Percentiles rank a stretch among this genome's conserved stretches.
Evolutionary conservation across 768 basidiomycete species (phyloP).

Genomic region (Russula sp.): DNA sequence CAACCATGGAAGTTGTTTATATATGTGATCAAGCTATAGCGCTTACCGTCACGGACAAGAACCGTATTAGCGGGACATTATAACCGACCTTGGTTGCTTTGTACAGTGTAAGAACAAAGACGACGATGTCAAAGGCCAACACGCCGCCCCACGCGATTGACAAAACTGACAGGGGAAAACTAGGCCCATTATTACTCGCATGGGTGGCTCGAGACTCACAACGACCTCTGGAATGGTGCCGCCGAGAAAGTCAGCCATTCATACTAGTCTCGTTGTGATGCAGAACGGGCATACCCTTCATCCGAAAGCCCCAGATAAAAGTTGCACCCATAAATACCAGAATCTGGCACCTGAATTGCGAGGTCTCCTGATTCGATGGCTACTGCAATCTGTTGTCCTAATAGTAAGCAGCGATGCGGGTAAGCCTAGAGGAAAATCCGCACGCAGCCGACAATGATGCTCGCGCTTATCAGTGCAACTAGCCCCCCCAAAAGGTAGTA

Average conservation of each 20-base stretch:
- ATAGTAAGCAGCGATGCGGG: background rate
- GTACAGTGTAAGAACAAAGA: background rate
- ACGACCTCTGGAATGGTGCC: background rate
- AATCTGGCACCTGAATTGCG: too few relatives aligned
- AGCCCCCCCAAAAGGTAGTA: background rate
- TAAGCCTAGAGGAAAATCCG: background rate
- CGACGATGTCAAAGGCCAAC: background rate
- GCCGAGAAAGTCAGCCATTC: background rate
- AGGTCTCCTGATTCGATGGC: background rate
- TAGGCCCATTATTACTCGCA: background rate
- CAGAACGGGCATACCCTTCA: background rate
- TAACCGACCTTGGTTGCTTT: background rate
- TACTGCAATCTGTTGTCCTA: background rate
- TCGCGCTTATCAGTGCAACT: background rate
- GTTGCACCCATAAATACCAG: background rate
- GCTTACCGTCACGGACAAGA: conserved; percentile 3
- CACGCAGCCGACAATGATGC: background rate
- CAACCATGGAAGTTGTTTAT: background rate
- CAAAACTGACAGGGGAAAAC: background rate
- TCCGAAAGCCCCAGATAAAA: background rate
- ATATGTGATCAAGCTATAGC: background rate
- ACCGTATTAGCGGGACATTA: background rate
- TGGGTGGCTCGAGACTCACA: background rate
- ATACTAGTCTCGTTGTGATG: too few relatives aligned
- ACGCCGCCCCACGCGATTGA: background rate